A percentile compares a stretch with the other conserved stretches of the same genome.
These are phyloP conservation scores for Syzygium jambos DNA, from an alignment of 345 rosid species.

Conservation along the genomic window DNA sequence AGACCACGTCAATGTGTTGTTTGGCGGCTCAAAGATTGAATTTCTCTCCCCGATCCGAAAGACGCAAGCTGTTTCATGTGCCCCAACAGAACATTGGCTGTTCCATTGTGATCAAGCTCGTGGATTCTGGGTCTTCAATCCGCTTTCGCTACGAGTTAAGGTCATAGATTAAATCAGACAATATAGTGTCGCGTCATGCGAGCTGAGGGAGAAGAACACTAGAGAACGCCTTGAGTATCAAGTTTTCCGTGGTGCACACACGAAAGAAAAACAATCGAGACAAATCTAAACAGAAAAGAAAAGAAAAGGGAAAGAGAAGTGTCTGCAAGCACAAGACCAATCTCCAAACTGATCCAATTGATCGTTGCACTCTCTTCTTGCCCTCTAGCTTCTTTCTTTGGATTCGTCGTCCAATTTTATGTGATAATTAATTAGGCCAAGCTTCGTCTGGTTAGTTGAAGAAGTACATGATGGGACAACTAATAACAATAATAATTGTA, in stretches of 20 bases:
- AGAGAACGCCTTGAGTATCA: background rate
- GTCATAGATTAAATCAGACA: background rate
- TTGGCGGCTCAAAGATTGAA: too few relatives aligned
- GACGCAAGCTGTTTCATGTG: too few relatives aligned
- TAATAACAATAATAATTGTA: background rate
- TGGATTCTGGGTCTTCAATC: fast-evolving
- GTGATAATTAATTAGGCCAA: background rate
- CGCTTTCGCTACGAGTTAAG: background rate
- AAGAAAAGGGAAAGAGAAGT: background rate
- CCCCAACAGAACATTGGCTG: too few relatives aligned
- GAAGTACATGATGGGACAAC: background rate
- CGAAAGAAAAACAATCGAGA: background rate
- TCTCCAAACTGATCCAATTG: background rate
- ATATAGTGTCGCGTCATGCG: background rate
- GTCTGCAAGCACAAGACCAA: background rate
- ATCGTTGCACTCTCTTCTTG: background rate
- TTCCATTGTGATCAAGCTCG: background rate
- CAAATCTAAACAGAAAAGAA: background rate
- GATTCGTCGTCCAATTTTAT: background rate
- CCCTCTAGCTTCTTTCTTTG: background rate
- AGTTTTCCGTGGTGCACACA: background rate
- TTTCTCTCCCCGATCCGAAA: too few relatives aligned
- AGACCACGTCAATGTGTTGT: too few relatives aligned
- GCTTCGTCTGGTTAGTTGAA: background rate
- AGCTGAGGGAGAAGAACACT: background rate